Base-by-base conservation (phyloP, 768 basidiomycete species). In the Hericium alpestre region DNA sequence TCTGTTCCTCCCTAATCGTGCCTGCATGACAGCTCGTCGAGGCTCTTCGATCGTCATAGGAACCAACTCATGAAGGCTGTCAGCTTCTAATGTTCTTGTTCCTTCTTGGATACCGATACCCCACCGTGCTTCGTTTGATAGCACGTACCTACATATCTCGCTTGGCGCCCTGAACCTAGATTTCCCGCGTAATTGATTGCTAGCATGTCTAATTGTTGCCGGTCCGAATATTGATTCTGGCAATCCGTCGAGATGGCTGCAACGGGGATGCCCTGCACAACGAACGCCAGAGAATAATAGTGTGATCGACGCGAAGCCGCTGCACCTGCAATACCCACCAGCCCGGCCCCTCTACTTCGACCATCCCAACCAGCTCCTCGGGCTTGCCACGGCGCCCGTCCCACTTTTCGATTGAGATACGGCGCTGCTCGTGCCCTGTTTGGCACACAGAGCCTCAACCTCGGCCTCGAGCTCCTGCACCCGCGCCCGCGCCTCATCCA, bases 21-120 rank as follows among this genome's bases (percentile, higher is more conserved):
- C 37, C 18, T 51, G n/a, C 56, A 18, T 37, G 20, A 22, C 63
- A 90, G 88, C 69, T 80, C 80, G 54, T 77, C 80, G 57, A 91
- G 89, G 72, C 73, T 89, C 18, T 89, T 84, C 64, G 84, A 90
- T 69, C 79, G 80, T 63, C 86, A 87, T 68, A 82, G 79, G 69
- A 78, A 73, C 57, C 64, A 72, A 46, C 78, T 90, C 61, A 70
- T 83, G 53, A 87, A 86, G 72, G 75, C 72, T 48, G 61, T 73
- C 51, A 67, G 70, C 63, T 61, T 63, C 60, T 67, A 50, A 63
- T 55, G 22, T 52, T 43, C 57, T 55, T 59, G 32, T 49, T 43
- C 40, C 54, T 53, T 59, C 58, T 56, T 38, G 55, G 43, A 46
- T 46, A 46, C 32, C 32, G 32, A 32, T 46, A 46, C 43, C 41